These are phyloP conservation scores for Fraxinus excelsior DNA, from an alignment of 257 asterid species.

Conservation along the genomic window DNA sequence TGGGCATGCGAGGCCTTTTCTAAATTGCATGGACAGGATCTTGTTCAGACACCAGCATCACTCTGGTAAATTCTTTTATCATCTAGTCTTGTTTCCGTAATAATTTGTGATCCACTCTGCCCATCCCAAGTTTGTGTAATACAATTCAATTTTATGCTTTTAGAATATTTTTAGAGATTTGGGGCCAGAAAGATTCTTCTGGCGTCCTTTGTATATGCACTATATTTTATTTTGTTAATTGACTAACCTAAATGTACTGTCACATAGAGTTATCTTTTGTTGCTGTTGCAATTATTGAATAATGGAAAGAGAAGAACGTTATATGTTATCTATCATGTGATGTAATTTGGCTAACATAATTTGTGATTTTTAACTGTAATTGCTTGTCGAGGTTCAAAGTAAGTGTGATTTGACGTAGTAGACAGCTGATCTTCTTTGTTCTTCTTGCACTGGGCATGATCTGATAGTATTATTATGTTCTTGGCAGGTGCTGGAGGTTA, in stretches of 20 bases:
- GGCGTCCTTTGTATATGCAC: too few relatives aligned
- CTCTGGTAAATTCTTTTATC: constrained; percentile 58
- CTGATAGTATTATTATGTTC: constrained; percentile 10
- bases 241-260: too few relatives aligned
- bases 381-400: background rate
- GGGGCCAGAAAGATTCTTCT: background rate
- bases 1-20: constrained; percentile 99
- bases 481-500: constrained; percentile 90
- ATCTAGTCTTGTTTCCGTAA: background rate
- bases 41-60: constrained; percentile 61
- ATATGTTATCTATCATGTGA: background rate
- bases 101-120: background rate
- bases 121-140: background rate
- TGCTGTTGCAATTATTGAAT: too few relatives aligned
- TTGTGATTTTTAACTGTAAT: background rate
- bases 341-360: background rate
- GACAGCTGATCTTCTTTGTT: background rate
- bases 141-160: background rate
- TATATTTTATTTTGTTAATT: too few relatives aligned
- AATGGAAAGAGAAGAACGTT: too few relatives aligned
- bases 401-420: background rate
- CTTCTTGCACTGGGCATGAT: background rate
- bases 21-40: constrained; percentile 61
- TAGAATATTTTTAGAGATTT: too few relatives aligned
- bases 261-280: too few relatives aligned